Percentiles rank a stretch among this genome's conserved stretches.
phyloP scores from a whole-genome alignment of 2,329 filamentous ascomycete genomes.

The Bimuria novae-zelandiae region DNA sequence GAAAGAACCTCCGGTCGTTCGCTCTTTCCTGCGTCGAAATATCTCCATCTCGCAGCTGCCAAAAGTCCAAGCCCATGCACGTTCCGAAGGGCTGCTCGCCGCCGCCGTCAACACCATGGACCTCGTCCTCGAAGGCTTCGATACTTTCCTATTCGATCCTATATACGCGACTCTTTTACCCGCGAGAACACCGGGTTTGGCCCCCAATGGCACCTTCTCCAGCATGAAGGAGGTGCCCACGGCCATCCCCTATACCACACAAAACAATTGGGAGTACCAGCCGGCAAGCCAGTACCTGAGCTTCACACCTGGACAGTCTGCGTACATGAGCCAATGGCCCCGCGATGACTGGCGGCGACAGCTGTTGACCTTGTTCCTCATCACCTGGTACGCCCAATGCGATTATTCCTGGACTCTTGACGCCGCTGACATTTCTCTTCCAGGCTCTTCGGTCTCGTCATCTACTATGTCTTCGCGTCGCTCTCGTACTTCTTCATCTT shows the following conservation, averaged over 20 bases:
- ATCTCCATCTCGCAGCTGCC: background rate
- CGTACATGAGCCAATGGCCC: constrained; percentile 77
- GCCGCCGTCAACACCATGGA: constrained; percentile 68
- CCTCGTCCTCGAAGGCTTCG: constrained; percentile 82
- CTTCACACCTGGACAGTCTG: constrained; percentile 72
- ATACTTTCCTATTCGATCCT: constrained; percentile 81
- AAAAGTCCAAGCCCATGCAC: background rate
- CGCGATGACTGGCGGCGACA: constrained; percentile 81
- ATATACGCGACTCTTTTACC: constrained; percentile 76
- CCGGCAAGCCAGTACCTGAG: constrained; percentile 73
- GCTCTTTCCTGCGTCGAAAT: background rate
- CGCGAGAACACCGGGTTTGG: constrained; percentile 50
- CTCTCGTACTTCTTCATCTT: constrained; percentile 89
- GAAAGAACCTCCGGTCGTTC: background rate
- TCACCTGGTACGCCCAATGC: constrained; percentile 71
- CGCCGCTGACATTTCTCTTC: constrained; percentile 13
- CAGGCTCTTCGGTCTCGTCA: constrained; percentile 81
- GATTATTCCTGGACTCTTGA: background rate
- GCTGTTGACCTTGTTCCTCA: constrained; percentile 73
- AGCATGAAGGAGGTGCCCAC: constrained; percentile 50
- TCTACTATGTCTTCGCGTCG: constrained; percentile 84
- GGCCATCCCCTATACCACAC: constrained; percentile 25
- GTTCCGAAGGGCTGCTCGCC: constrained; percentile 14
- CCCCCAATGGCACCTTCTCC: constrained; percentile 62
- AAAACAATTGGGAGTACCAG: constrained; percentile 65